Base-by-base conservation (phyloP, 768 basidiomycete species). In the Epithele typhae region DNA sequence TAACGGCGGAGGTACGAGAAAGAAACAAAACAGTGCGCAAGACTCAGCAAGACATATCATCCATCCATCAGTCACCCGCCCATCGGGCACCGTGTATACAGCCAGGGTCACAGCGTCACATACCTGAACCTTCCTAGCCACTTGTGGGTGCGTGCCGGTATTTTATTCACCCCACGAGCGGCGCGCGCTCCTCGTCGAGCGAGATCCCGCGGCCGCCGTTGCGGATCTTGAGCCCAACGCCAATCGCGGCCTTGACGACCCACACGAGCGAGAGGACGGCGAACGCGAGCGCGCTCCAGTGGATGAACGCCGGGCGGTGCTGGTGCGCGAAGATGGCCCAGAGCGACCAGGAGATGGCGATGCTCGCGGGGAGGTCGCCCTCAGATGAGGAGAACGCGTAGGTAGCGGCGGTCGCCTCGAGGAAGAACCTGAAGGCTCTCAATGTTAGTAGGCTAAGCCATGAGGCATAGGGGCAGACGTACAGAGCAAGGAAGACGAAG, bases 401-500 rank as follows among this genome's bases (percentile, higher is more conserved):
- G 2, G 91, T 87, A n/a, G 82, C 89, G 5, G 91, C 84, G 11
- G 92, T 94, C 11, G 81, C 83, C 65, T 94, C 91, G 52, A 94
- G 83, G 83, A 94, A 94, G 73, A 95, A 82, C 49, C 86, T 87
- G 48, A 33, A 33, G 40, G 24, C 49, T n/a, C n/a, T n/a, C n/a
- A n/a, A n/a, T 36, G 35, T 7, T 9, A 14, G 35, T 7, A 30
- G 27, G 8, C 8, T 14, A 30, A 27, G 44, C 17, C 25, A 33
- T 40, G 15, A 47, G 55, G 30, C 51, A 46, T 48, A 40, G 48
- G 21, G 41, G 45, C 17, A 23, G 5, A 70, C 85, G 59, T 68
- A 89, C 82, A 95, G 71, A 35, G 78, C 88, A 23, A 97, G 81
- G 81, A 96, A 93, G 48, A 93, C 95, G 56, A 94, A 92, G 61